These are phyloP conservation scores for Kuraishia piskuri DNA, from an alignment of 805 yeast genomes.

Conservation along the genomic window DNA sequence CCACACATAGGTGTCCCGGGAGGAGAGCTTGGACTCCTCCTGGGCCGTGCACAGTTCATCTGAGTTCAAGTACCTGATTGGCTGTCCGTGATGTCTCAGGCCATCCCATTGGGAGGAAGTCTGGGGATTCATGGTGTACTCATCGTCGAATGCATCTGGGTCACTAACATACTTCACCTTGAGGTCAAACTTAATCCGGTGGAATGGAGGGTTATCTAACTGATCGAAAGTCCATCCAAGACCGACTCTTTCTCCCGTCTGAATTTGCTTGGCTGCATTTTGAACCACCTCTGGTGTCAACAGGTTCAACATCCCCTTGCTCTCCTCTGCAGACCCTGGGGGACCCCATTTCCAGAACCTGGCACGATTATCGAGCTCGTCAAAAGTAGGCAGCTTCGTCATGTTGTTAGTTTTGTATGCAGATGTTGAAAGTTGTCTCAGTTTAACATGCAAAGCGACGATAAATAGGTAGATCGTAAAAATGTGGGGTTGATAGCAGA, in stretches of 20 bases:
- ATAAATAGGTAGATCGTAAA: no score
- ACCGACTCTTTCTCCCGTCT: slow-evolving; percentile 9
- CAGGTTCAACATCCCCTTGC: slow-evolving; percentile 7
- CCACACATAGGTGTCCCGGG: slow-evolving; percentile 6
- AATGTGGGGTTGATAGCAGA: no score
- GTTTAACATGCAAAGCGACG: no score
- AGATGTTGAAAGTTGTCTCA: not conserved
- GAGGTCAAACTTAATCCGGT: slow-evolving; percentile 4
- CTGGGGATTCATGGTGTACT: slow-evolving; percentile 17
- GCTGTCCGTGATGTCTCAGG: slow-evolving; percentile 18
- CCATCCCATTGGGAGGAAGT: slow-evolving; percentile 22
- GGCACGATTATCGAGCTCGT: slow-evolving; percentile 8
- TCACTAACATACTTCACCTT: slow-evolving; percentile 5
- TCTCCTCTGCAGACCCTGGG: slow-evolving; percentile 8
- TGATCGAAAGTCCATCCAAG: slow-evolving; percentile 9
- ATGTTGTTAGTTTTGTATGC: not conserved
- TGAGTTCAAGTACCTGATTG: slow-evolving; percentile 9
- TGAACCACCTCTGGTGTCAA: slow-evolving; percentile 7
- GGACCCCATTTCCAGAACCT: slow-evolving; percentile 9
- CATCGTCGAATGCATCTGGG: slow-evolving; percentile 15
- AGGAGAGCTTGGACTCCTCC: slow-evolving; percentile 8
- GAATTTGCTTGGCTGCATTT: slow-evolving; percentile 8
- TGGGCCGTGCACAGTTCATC: slow-evolving; percentile 14
- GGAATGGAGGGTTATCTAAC: slow-evolving; percentile 8
- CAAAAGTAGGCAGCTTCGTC: slow-evolving; percentile 5